Percentiles rank a stretch among this genome's conserved stretches.
Conservation (phyloP, 164 flowering plant species). For the Platanus orientalis region DNA sequence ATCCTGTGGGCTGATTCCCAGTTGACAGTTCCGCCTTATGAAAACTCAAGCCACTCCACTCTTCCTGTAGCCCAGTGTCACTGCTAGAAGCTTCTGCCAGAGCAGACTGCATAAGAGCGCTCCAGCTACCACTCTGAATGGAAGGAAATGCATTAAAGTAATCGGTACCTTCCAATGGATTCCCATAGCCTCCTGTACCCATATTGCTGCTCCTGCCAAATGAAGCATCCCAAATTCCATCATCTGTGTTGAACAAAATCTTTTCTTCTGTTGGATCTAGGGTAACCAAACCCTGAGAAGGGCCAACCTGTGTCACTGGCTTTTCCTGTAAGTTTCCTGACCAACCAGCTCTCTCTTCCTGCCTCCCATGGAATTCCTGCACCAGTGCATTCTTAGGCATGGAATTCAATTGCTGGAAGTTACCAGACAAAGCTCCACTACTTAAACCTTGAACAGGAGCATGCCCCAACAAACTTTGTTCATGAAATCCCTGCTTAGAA, state of each 20-base stretch:
- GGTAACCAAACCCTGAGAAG: conserved; percentile 36
- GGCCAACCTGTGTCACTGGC: conserved; percentile 25
- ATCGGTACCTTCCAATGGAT: conserved; percentile 35
- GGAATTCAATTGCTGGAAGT: conserved; percentile 27
- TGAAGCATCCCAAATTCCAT: conserved; percentile 47
- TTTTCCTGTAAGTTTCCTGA: conserved; percentile 28
- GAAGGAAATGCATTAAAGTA: conserved; percentile 41
- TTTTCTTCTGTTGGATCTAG: conserved; percentile 72
- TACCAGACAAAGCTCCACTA: conserved; percentile 25
- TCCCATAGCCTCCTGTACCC: conserved; percentile 34
- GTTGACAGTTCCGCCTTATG: conserved; percentile 50
- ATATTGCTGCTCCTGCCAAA: conserved; percentile 27
- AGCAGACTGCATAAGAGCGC: conserved; percentile 97
- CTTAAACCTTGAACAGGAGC: conserved; percentile 28
- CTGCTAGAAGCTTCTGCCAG: conserved; percentile 78
- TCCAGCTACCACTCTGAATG: conserved; percentile 85
- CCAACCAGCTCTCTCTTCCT: conserved; percentile 38
- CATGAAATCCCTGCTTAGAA: conserved; percentile 41
- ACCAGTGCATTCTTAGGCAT: conserved; percentile 28
- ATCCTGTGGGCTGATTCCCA: conserved; percentile 38
- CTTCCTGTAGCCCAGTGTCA: conserved; percentile 67
- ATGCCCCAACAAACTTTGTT: conserved; percentile 35
- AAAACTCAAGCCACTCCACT: conserved; percentile 76
- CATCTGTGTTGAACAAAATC: conserved; percentile 57
- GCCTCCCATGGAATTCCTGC: conserved; percentile 36